These are phyloP conservation scores for Mercurialis annua DNA, from an alignment of 345 rosid genomes.

Conservation along the genomic window DNA sequence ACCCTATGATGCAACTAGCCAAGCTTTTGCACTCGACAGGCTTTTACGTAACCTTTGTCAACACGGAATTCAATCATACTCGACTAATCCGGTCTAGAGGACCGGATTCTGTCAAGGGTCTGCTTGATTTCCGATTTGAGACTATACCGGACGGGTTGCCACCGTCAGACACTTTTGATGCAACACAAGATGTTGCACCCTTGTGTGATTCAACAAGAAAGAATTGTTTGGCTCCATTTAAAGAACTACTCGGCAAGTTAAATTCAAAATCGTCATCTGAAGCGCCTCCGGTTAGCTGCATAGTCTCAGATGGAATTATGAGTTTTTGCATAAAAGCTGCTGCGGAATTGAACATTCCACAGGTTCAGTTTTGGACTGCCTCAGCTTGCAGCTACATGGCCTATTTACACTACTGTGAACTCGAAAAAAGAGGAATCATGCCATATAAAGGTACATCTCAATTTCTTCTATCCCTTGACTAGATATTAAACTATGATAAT, in stretches of 20 bases:
- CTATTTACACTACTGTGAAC: conserved; percentile 29
- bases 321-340: conserved; percentile 17
- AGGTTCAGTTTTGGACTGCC: conserved; percentile 21
- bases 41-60: conserved; percentile 38
- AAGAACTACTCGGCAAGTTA: conserved; percentile 6
- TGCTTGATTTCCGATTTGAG: conserved; percentile 22
- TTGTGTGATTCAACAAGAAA: conserved; percentile 16
- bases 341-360: conserved; percentile 6
- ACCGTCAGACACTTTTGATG: conserved; percentile 18
- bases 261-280: background rate
- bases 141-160: conserved; percentile 37
- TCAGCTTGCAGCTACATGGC: conserved; percentile 19
- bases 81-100: conserved; percentile 26
- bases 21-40: conserved; percentile 40
- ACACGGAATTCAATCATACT: conserved; percentile 32
- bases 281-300: conserved; percentile 12
- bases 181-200: conserved; percentile 8
- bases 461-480: background rate
- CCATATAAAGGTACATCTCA: conserved; percentile 38
- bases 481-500: too few species aligned
- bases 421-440: conserved; percentile 24
- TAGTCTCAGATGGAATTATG: conserved; percentile 18
- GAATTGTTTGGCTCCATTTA: conserved; percentile 14
- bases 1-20: conserved; percentile 37
- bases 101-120: background rate